These are phyloP conservation scores for Monocercomonoides exilis DNA, from an alignment of 78 protist species.

Conservation along the genomic window DNA sequence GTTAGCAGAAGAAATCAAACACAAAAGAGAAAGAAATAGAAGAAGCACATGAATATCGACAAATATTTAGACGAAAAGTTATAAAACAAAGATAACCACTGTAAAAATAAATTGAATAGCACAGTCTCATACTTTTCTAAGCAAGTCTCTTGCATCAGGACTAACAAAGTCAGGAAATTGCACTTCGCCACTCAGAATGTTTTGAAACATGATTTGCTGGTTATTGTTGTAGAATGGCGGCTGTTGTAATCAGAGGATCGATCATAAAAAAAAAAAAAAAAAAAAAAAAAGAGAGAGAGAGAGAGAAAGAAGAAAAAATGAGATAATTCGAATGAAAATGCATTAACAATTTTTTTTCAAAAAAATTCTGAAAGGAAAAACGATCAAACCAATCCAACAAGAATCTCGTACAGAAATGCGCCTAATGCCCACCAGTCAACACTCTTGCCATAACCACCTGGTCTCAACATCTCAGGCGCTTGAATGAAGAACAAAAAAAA, in stretches of 20 bases:
- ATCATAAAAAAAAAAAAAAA: too few relatives aligned
- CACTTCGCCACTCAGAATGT: background rate
- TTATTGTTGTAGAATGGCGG: background rate
- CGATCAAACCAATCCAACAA: constrained; percentile 3
- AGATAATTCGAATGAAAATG: too few relatives aligned
- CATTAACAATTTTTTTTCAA: background rate
- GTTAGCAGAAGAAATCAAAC: too few relatives aligned
- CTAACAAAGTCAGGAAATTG: background rate
- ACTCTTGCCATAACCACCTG: constrained; percentile 55
- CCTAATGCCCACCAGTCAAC: constrained; percentile 75
- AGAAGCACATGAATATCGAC: too few relatives aligned
- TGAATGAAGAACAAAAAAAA: constrained; percentile 28
- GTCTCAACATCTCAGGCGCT: constrained; percentile 67
- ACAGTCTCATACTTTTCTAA: background rate
- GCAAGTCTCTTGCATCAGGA: background rate
- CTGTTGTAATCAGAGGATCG: too few relatives aligned
- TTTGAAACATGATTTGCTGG: background rate
- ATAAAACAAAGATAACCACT: too few relatives aligned
- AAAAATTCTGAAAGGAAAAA: background rate
- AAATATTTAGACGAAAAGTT: too few relatives aligned
- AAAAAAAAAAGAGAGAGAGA: too few relatives aligned
- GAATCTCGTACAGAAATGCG: constrained; percentile 19
- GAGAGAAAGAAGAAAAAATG: too few relatives aligned
- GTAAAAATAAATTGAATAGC: background rate
- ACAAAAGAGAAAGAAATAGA: too few relatives aligned